phyloP scores from a whole-genome alignment of 1,284 basidiomycete genomes.

The Gomphus bonarii region DNA sequence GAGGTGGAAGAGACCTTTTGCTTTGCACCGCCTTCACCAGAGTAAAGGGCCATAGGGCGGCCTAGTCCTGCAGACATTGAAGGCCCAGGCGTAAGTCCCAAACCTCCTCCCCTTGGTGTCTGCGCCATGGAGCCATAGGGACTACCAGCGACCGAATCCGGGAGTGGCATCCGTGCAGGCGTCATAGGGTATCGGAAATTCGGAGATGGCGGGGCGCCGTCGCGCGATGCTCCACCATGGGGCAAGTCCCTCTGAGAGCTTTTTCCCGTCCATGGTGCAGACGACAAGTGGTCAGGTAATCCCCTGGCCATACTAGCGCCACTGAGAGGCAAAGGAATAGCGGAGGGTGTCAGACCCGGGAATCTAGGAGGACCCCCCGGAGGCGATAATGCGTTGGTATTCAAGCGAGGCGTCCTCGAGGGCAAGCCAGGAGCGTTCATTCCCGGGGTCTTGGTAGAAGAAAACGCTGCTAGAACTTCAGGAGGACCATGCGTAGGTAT shows the following conservation, averaged over 20 bases:
- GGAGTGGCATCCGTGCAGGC: neutral
- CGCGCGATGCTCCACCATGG: neutral
- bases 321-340: slow-evolving; percentile 1
- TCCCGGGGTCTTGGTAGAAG: neutral
- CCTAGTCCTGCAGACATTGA: neutral
- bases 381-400: neutral
- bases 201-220: neutral
- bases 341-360: neutral
- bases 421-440: neutral
- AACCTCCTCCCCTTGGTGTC: neutral
- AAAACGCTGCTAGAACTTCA: neutral
- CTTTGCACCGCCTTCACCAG: neutral
- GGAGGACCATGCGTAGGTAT: neutral
- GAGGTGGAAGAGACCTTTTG: slow-evolving; percentile 3
- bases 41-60: neutral
- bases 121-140: neutral
- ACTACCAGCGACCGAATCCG: neutral
- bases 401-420: neutral
- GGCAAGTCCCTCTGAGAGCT: neutral
- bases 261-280: neutral
- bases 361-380: neutral
- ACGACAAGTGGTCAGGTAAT: neutral
- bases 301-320: neutral
- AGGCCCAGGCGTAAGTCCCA: neutral
- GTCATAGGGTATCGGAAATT: neutral